Conservation (phyloP, 768 basidiomycete genomes). For the Kwoniella mangroviensis region DNA sequence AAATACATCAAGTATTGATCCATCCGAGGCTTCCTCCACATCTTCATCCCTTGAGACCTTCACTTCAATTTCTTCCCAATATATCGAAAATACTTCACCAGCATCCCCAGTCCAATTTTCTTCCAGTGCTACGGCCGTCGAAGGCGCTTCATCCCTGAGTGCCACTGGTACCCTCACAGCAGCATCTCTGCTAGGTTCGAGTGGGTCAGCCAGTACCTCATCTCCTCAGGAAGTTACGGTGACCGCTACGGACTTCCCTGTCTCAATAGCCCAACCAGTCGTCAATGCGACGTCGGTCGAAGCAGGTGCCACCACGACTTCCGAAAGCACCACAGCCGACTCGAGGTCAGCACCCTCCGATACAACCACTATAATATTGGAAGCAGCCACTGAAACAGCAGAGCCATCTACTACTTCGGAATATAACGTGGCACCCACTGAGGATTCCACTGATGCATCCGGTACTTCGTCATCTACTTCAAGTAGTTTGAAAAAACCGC, state of each 20-base stretch:
- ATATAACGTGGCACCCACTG: no score
- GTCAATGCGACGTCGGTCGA: background rate
- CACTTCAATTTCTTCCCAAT: background rate
- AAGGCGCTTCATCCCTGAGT: background rate
- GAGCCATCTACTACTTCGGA: background rate
- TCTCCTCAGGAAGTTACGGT: background rate
- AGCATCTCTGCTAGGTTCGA: background rate
- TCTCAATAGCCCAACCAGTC: background rate
- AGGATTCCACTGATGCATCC: background rate
- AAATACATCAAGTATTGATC: no score
- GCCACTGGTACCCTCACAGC: background rate
- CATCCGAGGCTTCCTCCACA: background rate
- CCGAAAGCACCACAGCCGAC: background rate
- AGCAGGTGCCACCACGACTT: no score
- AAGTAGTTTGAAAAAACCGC: background rate
- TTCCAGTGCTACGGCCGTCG: background rate
- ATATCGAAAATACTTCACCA: background rate
- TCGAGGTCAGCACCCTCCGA: background rate
- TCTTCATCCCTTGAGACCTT: background rate
- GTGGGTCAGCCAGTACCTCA: background rate
- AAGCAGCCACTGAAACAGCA: background rate
- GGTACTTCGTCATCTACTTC: background rate
- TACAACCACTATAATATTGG: background rate
- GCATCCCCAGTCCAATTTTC: background rate
- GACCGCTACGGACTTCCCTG: background rate